Evolutionary conservation across 305 asterid genomes (phyloP), one percentile per base, ranked within the genome.

Genomic region (Salvia sclarea): DNA sequence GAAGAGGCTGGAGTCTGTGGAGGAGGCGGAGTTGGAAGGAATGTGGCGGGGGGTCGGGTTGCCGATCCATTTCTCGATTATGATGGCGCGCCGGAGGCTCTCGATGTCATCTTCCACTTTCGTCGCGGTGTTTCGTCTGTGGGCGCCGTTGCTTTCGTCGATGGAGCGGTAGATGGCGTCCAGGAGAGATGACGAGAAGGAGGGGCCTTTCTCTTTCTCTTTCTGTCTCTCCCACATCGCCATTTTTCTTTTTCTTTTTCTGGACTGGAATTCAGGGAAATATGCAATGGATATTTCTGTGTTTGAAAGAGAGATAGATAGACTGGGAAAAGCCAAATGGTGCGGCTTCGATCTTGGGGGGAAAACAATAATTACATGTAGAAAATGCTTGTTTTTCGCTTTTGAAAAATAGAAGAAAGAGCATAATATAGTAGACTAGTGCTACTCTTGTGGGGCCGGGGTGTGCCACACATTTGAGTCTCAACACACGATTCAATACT

Each of bases 61-160:
- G 50, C 61, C 89, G 86, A 87, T 84, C 96, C 96, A 87, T 78
- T 86, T 86, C 70, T 90, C 97, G 28, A 88, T 76, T 83, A 80
- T 74, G 74, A 86, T 83, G 2, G 97, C 93, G 14, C 95, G 73
- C 0, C 96, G 75, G 9, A 86, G 81, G 71, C 84, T 79, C 22
- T 80, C 82, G n/a, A 78, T 64, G 25, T 90, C 98, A 41, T 82
- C 79, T 12, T 87, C 88, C 0, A 71, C 60, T 40, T 66, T 62
- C 6, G 55, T 47, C 3, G 66, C 64, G 8, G 70, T 75, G 75
- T 77, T 86, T 58, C 70, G 75, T 60, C 69, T 70, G 7, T 54
- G 41, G 2, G 17, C 40, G 1, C 24, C 44, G 47, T 43, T 41
- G 14, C 31, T 37, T 20, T 82, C 91, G 57, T 92, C 96, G 37